Base-by-base conservation (phyloP, 495 filamentous ascomycete species). In the Annulohypoxylon maeteangense region DNA sequence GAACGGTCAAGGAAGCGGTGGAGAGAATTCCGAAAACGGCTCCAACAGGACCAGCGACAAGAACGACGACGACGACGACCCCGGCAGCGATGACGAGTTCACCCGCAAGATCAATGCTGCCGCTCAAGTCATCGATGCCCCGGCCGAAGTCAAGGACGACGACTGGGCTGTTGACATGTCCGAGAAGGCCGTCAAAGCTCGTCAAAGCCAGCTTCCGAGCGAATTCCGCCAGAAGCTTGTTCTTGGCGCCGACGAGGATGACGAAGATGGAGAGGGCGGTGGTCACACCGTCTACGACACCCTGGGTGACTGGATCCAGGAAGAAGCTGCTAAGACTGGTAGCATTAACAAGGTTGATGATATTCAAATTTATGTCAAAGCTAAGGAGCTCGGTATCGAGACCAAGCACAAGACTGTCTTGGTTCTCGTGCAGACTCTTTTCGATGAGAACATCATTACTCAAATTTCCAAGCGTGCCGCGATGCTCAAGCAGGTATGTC, bases 81-180 rank as follows among this genome's bases (percentile, higher is more conserved):
- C 90, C 65, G 95, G 91, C 67, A 90, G 90, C 67, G 97, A 94
- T 76, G 95, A 97, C 78, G 95, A 98, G 77, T 84, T 97, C 67
- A 97, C 93, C 72, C 93, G 93, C 75, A 91, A 90, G 73, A 95
- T 97, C 83, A 93, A 93, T 71, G 85, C 89, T 64, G 91, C 90
- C 72, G 94, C 94, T 66, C 88, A 93, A 79, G 87, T 87, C 42
- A 88, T 97, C 65, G 90, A 89, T 62, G 70, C 80, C 25, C 83
- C 86, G 12, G 78, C 84, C 20, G 90, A 90, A 71, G 84, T 87
- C 75, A 90, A 94, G 76, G 93, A 97, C 57, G 91, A 95, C 67
- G 87, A 96, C 58, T 99, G 95, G 95, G 90, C 93, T 48, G 92
- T 98, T 59, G 95, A 99, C 78, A 91, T 95, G 81, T 97, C 94